Percentiles rank a stretch among this genome's conserved stretches.
These are phyloP conservation scores for Aureobasidium sp. DNA, from an alignment of 2,329 filamentous ascomycete species.

Conservation along the genomic window DNA sequence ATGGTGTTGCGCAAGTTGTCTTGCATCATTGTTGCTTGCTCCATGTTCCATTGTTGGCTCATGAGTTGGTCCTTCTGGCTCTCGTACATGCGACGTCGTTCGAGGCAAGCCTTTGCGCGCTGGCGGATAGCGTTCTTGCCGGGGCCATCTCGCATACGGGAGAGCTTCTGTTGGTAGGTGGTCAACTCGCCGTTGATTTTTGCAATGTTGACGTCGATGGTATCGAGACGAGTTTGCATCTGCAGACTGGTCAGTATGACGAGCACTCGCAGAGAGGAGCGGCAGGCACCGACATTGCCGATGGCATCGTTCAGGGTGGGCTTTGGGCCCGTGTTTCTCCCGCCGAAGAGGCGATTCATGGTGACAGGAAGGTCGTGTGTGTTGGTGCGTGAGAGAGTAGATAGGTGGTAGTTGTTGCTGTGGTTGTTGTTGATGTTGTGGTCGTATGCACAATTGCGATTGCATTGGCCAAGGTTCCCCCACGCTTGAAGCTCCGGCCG, in stretches of 20 bases:
- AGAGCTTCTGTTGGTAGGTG: slow-evolving; percentile 78
- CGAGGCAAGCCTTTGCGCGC: slow-evolving; percentile 88
- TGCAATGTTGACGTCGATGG: slow-evolving; percentile 89
- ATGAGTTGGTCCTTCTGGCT: slow-evolving; percentile 88
- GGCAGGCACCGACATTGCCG: slow-evolving; percentile 53
- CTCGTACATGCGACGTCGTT: slow-evolving; percentile 92
- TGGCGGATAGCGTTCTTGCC: slow-evolving; percentile 89
- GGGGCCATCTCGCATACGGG: slow-evolving; percentile 91
- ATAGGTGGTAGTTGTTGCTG: background rate
- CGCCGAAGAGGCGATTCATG: slow-evolving; percentile 96
- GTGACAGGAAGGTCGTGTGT: slow-evolving; percentile 22
- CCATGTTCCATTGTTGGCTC: slow-evolving; percentile 97
- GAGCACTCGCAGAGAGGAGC: background rate
- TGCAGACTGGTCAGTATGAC: slow-evolving; percentile 29
- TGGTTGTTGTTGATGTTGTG: background rate
- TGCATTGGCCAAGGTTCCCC: background rate
- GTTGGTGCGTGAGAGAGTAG: background rate
- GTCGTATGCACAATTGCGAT: background rate
- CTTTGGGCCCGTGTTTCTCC: slow-evolving; percentile 80
- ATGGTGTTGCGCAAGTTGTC: slow-evolving; percentile 98
- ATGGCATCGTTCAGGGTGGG: slow-evolving; percentile 81
- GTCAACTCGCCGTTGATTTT: slow-evolving; percentile 84
- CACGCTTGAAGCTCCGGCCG: background rate
- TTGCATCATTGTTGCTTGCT: slow-evolving; percentile 96
- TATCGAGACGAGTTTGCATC: slow-evolving; percentile 74